Evolutionary conservation across 1,284 basidiomycete species (phyloP).

Genomic region (Moesziomyces antarcticus): DNA sequence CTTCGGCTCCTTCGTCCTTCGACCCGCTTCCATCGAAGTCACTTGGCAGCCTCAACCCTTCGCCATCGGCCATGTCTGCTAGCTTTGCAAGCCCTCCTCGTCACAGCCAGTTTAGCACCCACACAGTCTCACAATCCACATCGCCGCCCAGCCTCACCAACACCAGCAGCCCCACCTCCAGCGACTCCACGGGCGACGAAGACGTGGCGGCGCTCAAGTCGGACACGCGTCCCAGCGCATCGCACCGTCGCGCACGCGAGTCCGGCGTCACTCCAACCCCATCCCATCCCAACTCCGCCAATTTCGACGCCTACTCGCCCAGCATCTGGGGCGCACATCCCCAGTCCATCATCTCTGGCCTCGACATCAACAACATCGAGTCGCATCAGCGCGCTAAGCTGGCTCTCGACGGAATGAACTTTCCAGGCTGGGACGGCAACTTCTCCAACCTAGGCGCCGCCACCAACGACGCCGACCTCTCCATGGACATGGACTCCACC

Average conservation of each 20-base stretch:
- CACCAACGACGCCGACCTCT: constrained; percentile 35
- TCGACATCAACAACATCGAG: constrained; percentile 15
- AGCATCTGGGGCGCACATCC: constrained; percentile 38
- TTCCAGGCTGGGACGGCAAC: constrained; percentile 37
- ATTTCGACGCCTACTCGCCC: constrained; percentile 20
- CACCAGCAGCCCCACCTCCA: constrained; percentile 43
- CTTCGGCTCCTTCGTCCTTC: no score
- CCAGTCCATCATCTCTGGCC: constrained; percentile 14
- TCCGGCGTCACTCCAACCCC: constrained; percentile 2
- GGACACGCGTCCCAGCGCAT: constrained; percentile 9
- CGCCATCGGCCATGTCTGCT: constrained; percentile 33
- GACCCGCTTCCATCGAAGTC: not conserved
- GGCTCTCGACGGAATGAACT: constrained; percentile 34
- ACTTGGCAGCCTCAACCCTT: not conserved
- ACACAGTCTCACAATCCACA: constrained; percentile 14
- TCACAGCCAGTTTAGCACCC: constrained; percentile 7
- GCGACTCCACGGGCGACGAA: constrained; percentile 47
- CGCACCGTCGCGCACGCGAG: constrained; percentile 15
- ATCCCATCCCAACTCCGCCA: not conserved
- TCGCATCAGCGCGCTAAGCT: constrained; percentile 8
- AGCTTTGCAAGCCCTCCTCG: constrained; percentile 19
- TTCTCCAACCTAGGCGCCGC: constrained; percentile 21
- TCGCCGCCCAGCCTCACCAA: constrained; percentile 45
- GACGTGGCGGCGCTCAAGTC: constrained; percentile 20
- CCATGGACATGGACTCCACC: constrained; percentile 50